A percentile compares a stretch with the other conserved stretches of the same genome.
phyloP scores from a whole-genome alignment of 495 filamentous ascomycete species.

The Eremomyces bilateralis region DNA sequence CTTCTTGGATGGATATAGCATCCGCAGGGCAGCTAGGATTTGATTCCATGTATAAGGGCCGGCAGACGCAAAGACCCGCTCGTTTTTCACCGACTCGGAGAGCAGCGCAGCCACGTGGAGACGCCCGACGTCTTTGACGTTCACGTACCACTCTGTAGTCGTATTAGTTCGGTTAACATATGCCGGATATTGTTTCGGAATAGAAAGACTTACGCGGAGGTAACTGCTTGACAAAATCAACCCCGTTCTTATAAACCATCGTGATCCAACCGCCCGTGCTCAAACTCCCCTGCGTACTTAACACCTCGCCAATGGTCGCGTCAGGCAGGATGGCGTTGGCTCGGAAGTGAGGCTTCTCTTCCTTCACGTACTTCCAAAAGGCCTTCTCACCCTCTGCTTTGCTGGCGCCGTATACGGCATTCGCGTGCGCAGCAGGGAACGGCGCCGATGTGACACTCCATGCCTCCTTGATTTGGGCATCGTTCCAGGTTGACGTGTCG shows the following conservation, averaged over 20 bases:
- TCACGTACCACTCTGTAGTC: slow-evolving; percentile 9
- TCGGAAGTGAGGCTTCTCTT: slow-evolving; percentile 7
- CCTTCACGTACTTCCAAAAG: slow-evolving; percentile 12
- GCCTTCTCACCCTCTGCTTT: slow-evolving; percentile 12
- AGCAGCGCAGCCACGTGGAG: slow-evolving; percentile 11
- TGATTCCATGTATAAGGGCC: slow-evolving; percentile 6
- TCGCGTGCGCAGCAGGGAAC: not conserved
- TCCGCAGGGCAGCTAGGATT: slow-evolving; percentile 6
- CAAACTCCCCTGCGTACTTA: too few relatives aligned
- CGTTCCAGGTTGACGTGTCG: slow-evolving; percentile 26
- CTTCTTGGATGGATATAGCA: slow-evolving; percentile 4
- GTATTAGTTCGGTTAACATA: too few relatives aligned
- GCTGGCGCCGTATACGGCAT: slow-evolving; percentile 9
- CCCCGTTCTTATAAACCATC: too few relatives aligned
- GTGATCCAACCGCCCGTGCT: too few relatives aligned
- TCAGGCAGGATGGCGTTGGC: slow-evolving; percentile 10
- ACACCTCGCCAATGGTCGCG: slow-evolving; percentile 9
- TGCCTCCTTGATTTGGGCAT: slow-evolving; percentile 20
- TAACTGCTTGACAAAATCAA: too few relatives aligned
- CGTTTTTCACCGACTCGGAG: slow-evolving; percentile 4
- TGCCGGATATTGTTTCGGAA: too few relatives aligned
- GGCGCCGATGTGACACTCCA: slow-evolving; percentile 16
- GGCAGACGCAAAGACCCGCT: slow-evolving; percentile 11
- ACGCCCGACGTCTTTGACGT: slow-evolving; percentile 6
- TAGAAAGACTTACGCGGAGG: too few relatives aligned